Evolutionary conservation across 306 rosid genomes (phyloP).

Genomic region (Pterocarpus santalinus): DNA sequence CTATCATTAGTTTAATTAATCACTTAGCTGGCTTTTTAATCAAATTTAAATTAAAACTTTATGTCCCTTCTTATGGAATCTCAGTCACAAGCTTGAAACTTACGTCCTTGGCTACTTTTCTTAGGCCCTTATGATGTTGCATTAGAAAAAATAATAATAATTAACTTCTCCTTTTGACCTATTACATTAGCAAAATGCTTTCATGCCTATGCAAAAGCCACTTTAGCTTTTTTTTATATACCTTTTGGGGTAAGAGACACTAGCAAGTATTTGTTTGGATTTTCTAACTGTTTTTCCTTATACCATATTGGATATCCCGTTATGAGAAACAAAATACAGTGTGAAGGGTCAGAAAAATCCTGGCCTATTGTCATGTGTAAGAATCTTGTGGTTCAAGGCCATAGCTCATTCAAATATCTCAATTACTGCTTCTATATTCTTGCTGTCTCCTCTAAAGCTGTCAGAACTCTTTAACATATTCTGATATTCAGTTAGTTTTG

Average conservation of each 20-base stretch:
- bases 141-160: not conserved
- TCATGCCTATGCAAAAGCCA: constrained; percentile 50
- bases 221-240: constrained; percentile 35
- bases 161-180: constrained; percentile 29
- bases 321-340: constrained; percentile 34
- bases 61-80: constrained; percentile 55
- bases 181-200: constrained; percentile 46
- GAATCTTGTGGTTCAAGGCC: constrained; percentile 55
- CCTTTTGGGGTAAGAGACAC: constrained; percentile 9
- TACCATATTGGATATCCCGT: constrained; percentile 24
- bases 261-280: constrained; percentile 16
- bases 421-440: constrained; percentile 51
- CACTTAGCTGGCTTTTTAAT: constrained; percentile 49
- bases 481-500: constrained; percentile 48
- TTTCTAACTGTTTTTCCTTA: not conserved
- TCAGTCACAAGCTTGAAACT: constrained; percentile 66
- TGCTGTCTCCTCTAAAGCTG: constrained; percentile 54
- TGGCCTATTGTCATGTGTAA: constrained; percentile 46
- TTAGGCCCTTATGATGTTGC: constrained; percentile 35
- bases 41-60: not conserved
- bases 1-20: constrained; percentile 40
- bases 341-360: constrained; percentile 43
- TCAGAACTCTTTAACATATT: constrained; percentile 58
- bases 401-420: constrained; percentile 47
- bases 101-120: constrained; percentile 51